phyloP scores from a whole-genome alignment of 768 basidiomycete species.

The Lactarius tabidus region DNA sequence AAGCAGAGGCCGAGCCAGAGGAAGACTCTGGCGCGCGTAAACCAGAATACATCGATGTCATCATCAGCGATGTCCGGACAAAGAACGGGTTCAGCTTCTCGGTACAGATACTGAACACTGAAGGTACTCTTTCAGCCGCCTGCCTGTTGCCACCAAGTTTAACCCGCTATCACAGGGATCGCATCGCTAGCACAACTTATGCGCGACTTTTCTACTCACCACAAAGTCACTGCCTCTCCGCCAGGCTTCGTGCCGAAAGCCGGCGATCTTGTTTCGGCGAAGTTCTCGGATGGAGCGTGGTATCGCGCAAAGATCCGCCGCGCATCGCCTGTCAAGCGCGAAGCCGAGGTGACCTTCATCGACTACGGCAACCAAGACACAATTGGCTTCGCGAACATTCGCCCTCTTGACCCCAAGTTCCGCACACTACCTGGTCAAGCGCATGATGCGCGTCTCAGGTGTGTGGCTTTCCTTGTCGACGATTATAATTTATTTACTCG shows the following conservation, averaged over 20 bases:
- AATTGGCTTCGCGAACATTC: slow-evolving; percentile 73
- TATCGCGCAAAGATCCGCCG: slow-evolving; percentile 91
- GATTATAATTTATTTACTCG: neutral
- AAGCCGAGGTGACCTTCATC: slow-evolving; percentile 93
- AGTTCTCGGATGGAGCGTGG: slow-evolving; percentile 93
- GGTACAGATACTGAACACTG: slow-evolving; percentile 87
- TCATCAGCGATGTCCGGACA: slow-evolving; percentile 82
- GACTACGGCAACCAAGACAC: slow-evolving; percentile 95
- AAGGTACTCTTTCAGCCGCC: slow-evolving; percentile 51
- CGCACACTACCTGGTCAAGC: slow-evolving; percentile 88
- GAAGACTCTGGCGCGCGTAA: slow-evolving; percentile 54
- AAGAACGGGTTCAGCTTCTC: slow-evolving; percentile 80
- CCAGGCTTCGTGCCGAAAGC: slow-evolving; percentile 74
- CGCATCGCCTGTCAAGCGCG: slow-evolving; percentile 83
- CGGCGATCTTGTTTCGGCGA: slow-evolving; percentile 90
- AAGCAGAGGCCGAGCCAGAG: slow-evolving; percentile 44
- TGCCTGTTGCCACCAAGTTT: neutral
- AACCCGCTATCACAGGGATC: slow-evolving; percentile 55
- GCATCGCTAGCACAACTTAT: slow-evolving; percentile 90
- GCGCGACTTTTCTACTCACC: slow-evolving; percentile 87
- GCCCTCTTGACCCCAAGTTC: slow-evolving; percentile 89
- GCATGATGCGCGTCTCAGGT: slow-evolving; percentile 90
- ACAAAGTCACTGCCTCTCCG: slow-evolving; percentile 59
- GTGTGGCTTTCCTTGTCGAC: slow-evolving; percentile 23
- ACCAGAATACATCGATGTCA: slow-evolving; percentile 87